Evolutionary conservation across 495 filamentous ascomycete species (phyloP).

Genomic region (Podospora didyma): DNA sequence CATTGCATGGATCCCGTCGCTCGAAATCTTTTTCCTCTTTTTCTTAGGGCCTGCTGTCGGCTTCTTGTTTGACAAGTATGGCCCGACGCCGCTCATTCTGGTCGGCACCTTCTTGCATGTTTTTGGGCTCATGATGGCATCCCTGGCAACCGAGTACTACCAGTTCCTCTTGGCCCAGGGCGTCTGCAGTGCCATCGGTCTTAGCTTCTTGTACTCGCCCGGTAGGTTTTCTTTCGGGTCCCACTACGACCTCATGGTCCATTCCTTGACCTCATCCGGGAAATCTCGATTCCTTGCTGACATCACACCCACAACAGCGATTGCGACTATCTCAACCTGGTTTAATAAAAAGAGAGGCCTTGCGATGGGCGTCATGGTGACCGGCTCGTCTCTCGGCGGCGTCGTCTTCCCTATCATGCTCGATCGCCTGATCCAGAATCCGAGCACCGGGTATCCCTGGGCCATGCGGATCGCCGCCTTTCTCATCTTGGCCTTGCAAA

Average conservation of each 20-base stretch:
- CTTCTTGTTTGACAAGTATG: conserved; percentile 60
- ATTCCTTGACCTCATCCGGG: neutral
- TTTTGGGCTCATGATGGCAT: conserved; percentile 74
- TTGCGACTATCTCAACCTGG: conserved; percentile 37
- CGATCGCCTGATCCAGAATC: conserved; percentile 43
- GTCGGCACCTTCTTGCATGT: conserved; percentile 58
- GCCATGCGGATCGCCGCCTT: conserved; percentile 62
- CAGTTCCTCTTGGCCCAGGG: conserved; percentile 57
- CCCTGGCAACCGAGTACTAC: conserved; percentile 53
- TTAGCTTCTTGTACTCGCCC: conserved; percentile 36
- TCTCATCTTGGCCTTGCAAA: conserved; percentile 54
- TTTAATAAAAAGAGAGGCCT: conserved; percentile 61
- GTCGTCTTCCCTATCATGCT: conserved; percentile 65
- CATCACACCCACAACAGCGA: neutral
- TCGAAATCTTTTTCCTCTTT: conserved; percentile 52
- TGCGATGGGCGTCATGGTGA: conserved; percentile 58
- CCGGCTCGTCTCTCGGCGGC: conserved; percentile 58
- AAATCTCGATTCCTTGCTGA: neutral
- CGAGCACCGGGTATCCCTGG: conserved; percentile 58
- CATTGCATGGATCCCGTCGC: conserved; percentile 55
- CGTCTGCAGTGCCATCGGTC: conserved; percentile 35
- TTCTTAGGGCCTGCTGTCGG: conserved; percentile 49
- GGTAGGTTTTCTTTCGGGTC: conserved; percentile 8
- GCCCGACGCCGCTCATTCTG: conserved; percentile 55
- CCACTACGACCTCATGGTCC: neutral